These are phyloP conservation scores for Amanita phalloides DNA, from an alignment of 768 basidiomycete species.

Conservation along the genomic window DNA sequence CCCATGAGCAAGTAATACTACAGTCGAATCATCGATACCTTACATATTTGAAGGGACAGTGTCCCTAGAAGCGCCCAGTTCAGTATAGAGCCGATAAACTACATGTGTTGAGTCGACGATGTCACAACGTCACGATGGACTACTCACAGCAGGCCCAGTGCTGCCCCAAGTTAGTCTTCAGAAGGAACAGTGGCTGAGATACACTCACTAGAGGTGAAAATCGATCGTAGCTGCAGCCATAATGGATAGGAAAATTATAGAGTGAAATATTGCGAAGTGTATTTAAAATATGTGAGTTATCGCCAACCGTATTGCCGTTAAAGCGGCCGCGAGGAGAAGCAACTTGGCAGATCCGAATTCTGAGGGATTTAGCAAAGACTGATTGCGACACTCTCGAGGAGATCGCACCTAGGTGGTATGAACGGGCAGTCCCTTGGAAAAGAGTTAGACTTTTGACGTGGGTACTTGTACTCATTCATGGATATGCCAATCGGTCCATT, in stretches of 20 bases:
- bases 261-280: not conserved
- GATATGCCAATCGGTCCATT: not conserved
- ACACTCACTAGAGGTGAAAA: not conserved
- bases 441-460: not conserved
- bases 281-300: not conserved
- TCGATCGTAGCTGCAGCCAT: not conserved
- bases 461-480: not conserved
- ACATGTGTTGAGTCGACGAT: not conserved
- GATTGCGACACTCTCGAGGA: not conserved
- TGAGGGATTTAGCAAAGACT: not conserved
- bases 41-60: slow-evolving; percentile 3
- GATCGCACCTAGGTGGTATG: not conserved
- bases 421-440: not conserved
- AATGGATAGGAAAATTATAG: not conserved
- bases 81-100: slow-evolving; percentile 2
- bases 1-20: not conserved
- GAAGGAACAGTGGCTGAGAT: not conserved
- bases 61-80: slow-evolving; percentile 1
- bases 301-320: not conserved
- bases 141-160: slow-evolving; percentile 3
- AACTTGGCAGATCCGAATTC: not conserved
- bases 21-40: not conserved
- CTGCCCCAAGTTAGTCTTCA: not conserved
- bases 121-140: not conserved
- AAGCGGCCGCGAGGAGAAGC: not conserved